Percentiles rank a stretch among this genome's conserved stretches.
Conservation (phyloP, 2,329 filamentous ascomycete genomes). For the Fusarium brevicatenulatum region DNA sequence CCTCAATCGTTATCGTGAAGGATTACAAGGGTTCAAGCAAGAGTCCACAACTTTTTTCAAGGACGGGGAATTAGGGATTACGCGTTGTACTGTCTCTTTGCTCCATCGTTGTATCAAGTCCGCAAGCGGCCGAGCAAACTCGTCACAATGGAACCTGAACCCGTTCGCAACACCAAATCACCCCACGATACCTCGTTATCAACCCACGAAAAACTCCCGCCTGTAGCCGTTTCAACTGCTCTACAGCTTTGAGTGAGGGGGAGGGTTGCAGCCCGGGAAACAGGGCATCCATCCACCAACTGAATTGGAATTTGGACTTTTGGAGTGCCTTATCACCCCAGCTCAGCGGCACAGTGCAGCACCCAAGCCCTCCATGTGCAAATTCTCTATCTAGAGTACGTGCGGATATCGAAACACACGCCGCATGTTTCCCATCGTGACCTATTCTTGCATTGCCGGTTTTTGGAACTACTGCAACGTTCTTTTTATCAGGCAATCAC, state of each 20-base stretch:
- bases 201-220: conserved; percentile 28
- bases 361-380: conserved; percentile 1
- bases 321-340: conserved; percentile 38
- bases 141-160: not conserved
- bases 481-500: conserved; percentile 30
- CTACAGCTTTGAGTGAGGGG: not conserved
- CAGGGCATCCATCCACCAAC: conserved; percentile 6
- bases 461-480: conserved; percentile 26
- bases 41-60: conserved; percentile 27
- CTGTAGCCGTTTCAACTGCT: conserved; percentile 26
- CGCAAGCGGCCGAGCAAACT: not conserved
- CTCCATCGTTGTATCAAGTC: conserved; percentile 8
- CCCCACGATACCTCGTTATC: conserved; percentile 25
- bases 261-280: conserved; percentile 25
- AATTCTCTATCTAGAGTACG: conserved; percentile 13
- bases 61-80: conserved; percentile 28
- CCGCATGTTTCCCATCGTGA: conserved; percentile 1
- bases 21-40: conserved; percentile 10
- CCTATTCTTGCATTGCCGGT: conserved; percentile 13
- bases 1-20: conserved; percentile 18
- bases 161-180: conserved; percentile 9
- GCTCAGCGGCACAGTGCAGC: conserved; percentile 32
- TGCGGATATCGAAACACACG: conserved; percentile 15
- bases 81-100: conserved; percentile 10
- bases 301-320: conserved; percentile 34